Conservation (phyloP, 225 moss, liverwort and hornwort species). For the Thuidium tamariscinum region DNA sequence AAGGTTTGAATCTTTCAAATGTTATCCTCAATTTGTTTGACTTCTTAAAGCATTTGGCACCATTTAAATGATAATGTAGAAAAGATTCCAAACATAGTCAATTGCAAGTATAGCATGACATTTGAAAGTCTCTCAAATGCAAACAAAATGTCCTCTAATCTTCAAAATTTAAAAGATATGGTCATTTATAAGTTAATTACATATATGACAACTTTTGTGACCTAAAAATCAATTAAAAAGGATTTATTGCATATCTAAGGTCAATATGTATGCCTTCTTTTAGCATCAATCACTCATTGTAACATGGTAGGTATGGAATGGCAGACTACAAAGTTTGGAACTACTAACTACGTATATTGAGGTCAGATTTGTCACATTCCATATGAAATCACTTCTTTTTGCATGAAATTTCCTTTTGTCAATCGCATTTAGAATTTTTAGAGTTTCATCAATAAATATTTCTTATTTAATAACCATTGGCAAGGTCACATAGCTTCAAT, state of each 20-base stretch:
- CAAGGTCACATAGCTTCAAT: too few relatives aligned
- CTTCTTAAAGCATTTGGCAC: not conserved
- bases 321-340: not conserved
- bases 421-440: too few relatives aligned
- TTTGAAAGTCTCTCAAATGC: not conserved
- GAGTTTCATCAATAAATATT: too few relatives aligned
- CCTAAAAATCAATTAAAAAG: not conserved
- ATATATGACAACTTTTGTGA: accelerated
- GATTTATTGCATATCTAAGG: not conserved
- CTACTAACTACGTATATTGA: too few relatives aligned
- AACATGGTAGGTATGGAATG: not conserved
- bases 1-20: not conserved
- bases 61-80: not conserved
- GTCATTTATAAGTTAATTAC: not conserved
- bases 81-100: not conserved
- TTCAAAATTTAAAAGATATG: not conserved
- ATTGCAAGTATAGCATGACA: not conserved
- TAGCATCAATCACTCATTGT: not conserved
- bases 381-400: too few relatives aligned
- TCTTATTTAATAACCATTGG: too few relatives aligned
- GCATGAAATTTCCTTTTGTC: too few relatives aligned
- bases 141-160: not conserved
- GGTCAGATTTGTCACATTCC: too few relatives aligned
- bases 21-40: not conserved
- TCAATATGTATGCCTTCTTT: not conserved